These are phyloP conservation scores for Hygrophorus pudorinus DNA, from an alignment of 768 basidiomycete species.

Conservation along the genomic window DNA sequence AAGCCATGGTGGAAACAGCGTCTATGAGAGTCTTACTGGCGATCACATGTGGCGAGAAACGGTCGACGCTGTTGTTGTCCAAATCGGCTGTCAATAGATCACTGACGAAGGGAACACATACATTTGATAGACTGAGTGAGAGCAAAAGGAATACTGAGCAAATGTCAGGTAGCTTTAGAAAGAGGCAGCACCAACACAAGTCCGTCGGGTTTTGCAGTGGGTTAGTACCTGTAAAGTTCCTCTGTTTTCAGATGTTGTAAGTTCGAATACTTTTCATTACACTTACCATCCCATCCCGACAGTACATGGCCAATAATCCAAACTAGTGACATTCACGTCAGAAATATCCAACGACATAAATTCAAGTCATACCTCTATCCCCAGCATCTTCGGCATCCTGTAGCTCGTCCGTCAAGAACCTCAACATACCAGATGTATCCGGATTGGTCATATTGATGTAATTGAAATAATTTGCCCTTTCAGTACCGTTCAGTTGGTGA, in stretches of 20 bases:
- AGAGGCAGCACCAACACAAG: conserved; percentile 41
- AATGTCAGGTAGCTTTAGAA: neutral
- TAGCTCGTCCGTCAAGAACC: conserved; percentile 69
- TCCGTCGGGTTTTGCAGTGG: conserved; percentile 55
- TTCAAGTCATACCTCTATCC: conserved; percentile 44
- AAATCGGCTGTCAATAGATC: conserved; percentile 2
- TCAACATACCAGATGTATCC: conserved; percentile 67
- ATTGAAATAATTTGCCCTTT: conserved; percentile 61
- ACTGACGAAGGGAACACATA: conserved; percentile 13
- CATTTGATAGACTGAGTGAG: conserved; percentile 32
- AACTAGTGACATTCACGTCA: conserved; percentile 16
- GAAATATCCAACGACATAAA: neutral
- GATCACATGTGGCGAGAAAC: conserved; percentile 72
- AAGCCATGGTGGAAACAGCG: conserved; percentile 6
- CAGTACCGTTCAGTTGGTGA: neutral
- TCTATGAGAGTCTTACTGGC: conserved; percentile 43
- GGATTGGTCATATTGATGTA: conserved; percentile 65
- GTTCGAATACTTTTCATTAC: too few species aligned
- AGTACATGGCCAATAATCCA: conserved; percentile 55
- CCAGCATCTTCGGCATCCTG: conserved; percentile 72
- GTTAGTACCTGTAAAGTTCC: too few species aligned
- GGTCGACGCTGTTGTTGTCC: conserved; percentile 63
- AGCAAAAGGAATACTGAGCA: conserved; percentile 4
- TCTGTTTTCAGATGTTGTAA: too few species aligned
- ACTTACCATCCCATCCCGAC: conserved; percentile 55